A percentile compares a stretch with the other conserved stretches of the same genome.
These are phyloP conservation scores for Citrus maxima DNA, from an alignment of 345 rosid species.

Conservation along the genomic window DNA sequence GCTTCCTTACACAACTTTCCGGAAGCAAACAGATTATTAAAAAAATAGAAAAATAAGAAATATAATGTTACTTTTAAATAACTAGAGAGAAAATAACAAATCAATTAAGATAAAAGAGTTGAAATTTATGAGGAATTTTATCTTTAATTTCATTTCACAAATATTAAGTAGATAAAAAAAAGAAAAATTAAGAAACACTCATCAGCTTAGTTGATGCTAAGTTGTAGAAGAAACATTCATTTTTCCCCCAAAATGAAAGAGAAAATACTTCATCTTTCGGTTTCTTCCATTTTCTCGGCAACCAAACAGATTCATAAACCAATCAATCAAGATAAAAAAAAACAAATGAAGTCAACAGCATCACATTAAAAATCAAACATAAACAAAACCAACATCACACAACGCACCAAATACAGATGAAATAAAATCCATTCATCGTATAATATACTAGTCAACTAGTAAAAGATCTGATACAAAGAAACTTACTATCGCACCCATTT, in stretches of 20 bases:
- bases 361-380: background rate
- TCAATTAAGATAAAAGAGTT: background rate
- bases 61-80: no score
- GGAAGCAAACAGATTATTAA: background rate
- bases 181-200: background rate
- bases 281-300: constrained; percentile 6
- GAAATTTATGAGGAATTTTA: background rate
- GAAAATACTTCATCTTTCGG: background rate
- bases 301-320: constrained; percentile 11
- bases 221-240: background rate
- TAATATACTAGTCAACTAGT: background rate
- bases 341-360: background rate
- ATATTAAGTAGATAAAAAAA: no score
- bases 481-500: constrained; percentile 14
- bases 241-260: background rate
- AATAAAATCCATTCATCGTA: background rate
- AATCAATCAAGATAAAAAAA: background rate
- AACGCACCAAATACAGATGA: background rate
- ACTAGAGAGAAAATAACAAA: no score
- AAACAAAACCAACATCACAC: background rate
- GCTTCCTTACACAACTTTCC: background rate
- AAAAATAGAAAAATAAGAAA: no score
- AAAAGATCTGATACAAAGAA: constrained; percentile 16
- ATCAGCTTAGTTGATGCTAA: background rate
- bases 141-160: background rate